Conservation (phyloP, 2,329 filamentous ascomycete genomes). For the Pyrenophora tritici-repentis region DNA sequence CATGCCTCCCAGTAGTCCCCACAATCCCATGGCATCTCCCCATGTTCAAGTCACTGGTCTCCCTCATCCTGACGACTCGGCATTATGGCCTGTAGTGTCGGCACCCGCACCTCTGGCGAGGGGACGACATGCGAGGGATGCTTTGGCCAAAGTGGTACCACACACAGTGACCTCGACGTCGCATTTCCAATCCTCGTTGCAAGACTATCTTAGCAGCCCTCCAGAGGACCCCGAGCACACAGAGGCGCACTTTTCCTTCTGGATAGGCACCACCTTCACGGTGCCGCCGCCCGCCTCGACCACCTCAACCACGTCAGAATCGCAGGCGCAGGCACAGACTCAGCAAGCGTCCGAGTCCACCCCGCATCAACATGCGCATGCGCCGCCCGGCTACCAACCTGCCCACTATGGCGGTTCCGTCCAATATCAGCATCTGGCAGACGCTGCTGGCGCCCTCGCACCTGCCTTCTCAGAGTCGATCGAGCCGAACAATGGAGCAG, state of each 20-base stretch:
- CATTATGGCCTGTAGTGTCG: slow-evolving; percentile 22
- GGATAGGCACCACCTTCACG: slow-evolving; percentile 44
- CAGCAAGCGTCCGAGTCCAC: slow-evolving; percentile 5
- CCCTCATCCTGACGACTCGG: slow-evolving; percentile 18
- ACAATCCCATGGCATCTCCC: slow-evolving; percentile 23
- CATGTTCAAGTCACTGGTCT: slow-evolving; percentile 18
- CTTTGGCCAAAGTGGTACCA: slow-evolving; percentile 39
- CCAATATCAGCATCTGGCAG: slow-evolving; percentile 32
- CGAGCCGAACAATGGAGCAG: slow-evolving; percentile 9
- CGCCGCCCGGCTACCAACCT: slow-evolving; percentile 38
- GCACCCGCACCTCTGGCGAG: slow-evolving; percentile 36
- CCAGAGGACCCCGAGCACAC: slow-evolving; percentile 45
- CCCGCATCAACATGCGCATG: slow-evolving; percentile 22
- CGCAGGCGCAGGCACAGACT: neutral
- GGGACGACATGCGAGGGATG: slow-evolving; percentile 47
- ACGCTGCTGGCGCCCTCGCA: slow-evolving; percentile 33
- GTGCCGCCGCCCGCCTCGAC: slow-evolving; percentile 24
- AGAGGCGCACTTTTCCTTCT: slow-evolving; percentile 47
- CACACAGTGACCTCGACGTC: slow-evolving; percentile 37
- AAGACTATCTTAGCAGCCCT: slow-evolving; percentile 41
- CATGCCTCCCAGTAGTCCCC: no score
- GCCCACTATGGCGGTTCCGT: slow-evolving; percentile 28
- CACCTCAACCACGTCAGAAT: slow-evolving; percentile 3
- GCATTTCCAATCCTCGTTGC: slow-evolving; percentile 45
- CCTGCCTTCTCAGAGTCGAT: slow-evolving; percentile 21